Evolutionary conservation across 2,329 filamentous ascomycete species (phyloP).

Genomic region (Paramyrothecium roridum): DNA sequence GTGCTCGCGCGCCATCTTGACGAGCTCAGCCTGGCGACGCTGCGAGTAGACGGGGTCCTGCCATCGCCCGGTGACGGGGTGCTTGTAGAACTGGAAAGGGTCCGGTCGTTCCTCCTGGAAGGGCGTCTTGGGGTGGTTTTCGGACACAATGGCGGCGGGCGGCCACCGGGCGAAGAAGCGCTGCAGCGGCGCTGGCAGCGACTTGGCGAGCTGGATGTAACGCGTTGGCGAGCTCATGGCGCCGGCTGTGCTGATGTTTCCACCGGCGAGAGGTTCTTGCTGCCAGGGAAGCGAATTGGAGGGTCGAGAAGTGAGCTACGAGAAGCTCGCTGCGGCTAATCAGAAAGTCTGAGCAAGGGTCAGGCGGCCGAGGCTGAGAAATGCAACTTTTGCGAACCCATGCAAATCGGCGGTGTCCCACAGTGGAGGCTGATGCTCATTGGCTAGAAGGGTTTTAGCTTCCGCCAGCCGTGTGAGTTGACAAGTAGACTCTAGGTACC

Average conservation of each 20-base stretch:
- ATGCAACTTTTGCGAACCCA: no score
- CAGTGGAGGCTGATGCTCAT: no score
- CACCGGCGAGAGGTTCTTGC: constrained; percentile 2
- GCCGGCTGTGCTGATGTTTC: not conserved
- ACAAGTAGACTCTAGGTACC: no score
- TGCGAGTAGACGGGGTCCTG: constrained; percentile 80
- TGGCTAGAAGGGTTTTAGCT: no score
- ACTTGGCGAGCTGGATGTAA: constrained; percentile 60
- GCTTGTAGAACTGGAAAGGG: constrained; percentile 78
- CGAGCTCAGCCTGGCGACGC: constrained; percentile 83
- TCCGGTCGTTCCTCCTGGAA: constrained; percentile 63
- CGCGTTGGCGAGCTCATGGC: constrained; percentile 24
- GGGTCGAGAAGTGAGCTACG: not conserved
- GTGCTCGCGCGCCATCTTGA: constrained; percentile 76
- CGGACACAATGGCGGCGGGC: constrained; percentile 58
- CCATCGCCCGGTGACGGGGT: constrained; percentile 78
- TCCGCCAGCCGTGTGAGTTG: no score
- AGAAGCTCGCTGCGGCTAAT: no score
- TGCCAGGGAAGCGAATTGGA: constrained; percentile 2
- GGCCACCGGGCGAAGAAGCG: constrained; percentile 91
- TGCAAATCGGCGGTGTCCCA: no score
- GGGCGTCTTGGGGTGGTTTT: constrained; percentile 38
- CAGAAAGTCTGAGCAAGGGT: no score
- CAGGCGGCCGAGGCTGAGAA: no score
- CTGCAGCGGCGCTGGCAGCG: constrained; percentile 73